A percentile compares a stretch with the other conserved stretches of the same genome.
phyloP scores from a whole-genome alignment of 108 stramenopile genomes.

The Cyclotella choctawhatcheeana region DNA sequence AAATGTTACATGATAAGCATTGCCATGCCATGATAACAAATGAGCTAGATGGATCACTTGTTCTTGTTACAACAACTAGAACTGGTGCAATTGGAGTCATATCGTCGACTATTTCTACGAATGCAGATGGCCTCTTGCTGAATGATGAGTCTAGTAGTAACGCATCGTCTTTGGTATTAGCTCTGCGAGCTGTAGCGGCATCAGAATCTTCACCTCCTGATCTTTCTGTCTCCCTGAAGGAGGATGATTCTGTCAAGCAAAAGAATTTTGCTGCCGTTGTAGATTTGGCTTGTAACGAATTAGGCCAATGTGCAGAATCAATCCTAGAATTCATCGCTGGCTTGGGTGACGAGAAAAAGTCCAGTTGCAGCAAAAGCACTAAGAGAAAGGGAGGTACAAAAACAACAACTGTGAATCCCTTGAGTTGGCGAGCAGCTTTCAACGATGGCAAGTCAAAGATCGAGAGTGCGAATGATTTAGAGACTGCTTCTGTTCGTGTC shows the following conservation, averaged over 20 bases:
- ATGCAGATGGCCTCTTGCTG: neutral
- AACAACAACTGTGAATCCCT: neutral
- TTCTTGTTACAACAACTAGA: conserved; percentile 30
- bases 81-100: conserved; percentile 32
- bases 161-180: conserved; percentile 33
- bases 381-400: conserved; percentile 11
- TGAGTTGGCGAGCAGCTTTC: conserved; percentile 28
- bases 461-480: neutral
- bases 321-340: conserved; percentile 13
- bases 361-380: conserved; percentile 32
- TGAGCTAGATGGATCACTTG: conserved; percentile 46
- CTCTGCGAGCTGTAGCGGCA: conserved; percentile 40
- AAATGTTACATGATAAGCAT: conserved; percentile 34
- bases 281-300: conserved; percentile 27
- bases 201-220: conserved; percentile 6
- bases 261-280: conserved; percentile 2
- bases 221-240: neutral
- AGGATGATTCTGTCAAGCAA: neutral
- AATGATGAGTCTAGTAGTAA: neutral
- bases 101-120: conserved; percentile 12
- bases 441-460: conserved; percentile 21
- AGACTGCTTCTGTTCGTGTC: neutral
- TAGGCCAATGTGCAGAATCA: conserved; percentile 18
- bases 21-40: conserved; percentile 52
- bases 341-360: conserved; percentile 4